Evolutionary conservation across 495 filamentous ascomycete genomes (phyloP).

Genomic region (Neurospora sp.): DNA sequence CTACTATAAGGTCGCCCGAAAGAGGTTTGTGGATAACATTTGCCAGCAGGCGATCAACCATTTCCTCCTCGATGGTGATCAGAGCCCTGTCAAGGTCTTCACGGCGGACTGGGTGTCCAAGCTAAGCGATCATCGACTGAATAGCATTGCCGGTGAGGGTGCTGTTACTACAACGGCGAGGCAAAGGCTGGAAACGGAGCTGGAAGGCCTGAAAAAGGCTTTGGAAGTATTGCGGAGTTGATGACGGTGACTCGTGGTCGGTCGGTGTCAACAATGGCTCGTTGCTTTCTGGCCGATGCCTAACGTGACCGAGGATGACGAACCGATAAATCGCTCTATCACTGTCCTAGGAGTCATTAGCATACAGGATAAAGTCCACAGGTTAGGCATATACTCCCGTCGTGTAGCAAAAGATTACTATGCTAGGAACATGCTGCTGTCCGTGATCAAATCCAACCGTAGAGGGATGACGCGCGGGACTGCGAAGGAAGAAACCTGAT

Average conservation of each 20-base stretch:
- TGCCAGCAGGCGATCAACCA: conserved; percentile 30
- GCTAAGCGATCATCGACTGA: conserved; percentile 20
- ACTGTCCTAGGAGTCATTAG: too few relatives aligned
- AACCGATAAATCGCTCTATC: too few relatives aligned
- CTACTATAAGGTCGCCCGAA: conserved; percentile 51
- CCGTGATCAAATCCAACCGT: too few relatives aligned
- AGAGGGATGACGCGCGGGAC: too few relatives aligned
- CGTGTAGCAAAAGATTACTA: too few relatives aligned
- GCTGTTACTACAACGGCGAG: conserved; percentile 9
- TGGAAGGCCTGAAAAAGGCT: conserved; percentile 16
- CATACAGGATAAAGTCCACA: too few relatives aligned
- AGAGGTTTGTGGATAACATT: conserved; percentile 47
- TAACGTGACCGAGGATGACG: too few relatives aligned
- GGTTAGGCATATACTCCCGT: too few relatives aligned
- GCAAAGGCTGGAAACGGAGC: conserved; percentile 17
- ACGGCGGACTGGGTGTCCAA: conserved; percentile 16
- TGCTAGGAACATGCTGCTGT: too few relatives aligned
- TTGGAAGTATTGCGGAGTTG: conserved; percentile 11
- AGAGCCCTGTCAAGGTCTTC: conserved; percentile 23
- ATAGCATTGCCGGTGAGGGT: conserved; percentile 27
- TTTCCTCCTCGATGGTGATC: conserved; percentile 18
- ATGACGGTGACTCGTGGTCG: neutral
- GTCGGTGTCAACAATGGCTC: neutral
- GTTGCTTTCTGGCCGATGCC: neutral
- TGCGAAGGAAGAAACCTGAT: neutral